Evolutionary conservation across 2,329 filamentous ascomycete species (phyloP).

Genomic region (Emergomyces pasteurianus): DNA sequence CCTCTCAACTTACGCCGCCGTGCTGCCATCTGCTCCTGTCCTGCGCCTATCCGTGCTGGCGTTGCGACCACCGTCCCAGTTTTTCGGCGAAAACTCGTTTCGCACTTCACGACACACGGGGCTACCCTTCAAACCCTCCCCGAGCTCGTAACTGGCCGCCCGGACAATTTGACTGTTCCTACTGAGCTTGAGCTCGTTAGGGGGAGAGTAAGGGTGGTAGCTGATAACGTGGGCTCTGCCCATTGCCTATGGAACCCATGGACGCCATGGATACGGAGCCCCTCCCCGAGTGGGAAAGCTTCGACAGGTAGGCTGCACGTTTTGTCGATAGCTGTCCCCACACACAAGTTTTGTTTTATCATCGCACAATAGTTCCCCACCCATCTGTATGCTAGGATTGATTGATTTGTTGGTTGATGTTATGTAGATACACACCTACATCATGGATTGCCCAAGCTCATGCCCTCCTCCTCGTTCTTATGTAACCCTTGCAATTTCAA

Average conservation of each 20-base stretch:
- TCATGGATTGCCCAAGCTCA: not conserved
- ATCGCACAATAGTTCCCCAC: not conserved
- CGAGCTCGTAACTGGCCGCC: not conserved
- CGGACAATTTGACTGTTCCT: not conserved
- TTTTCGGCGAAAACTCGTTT: not conserved
- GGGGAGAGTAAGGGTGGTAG: not conserved
- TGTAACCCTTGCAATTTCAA: not conserved
- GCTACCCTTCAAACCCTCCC: not conserved
- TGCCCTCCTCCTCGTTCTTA: not conserved
- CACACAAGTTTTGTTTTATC: not conserved
- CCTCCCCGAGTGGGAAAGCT: constrained; percentile 54
- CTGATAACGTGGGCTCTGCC: not conserved
- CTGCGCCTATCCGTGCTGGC: not conserved
- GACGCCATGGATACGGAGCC: constrained; percentile 31
- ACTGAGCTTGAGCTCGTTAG: not conserved
- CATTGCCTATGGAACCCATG: constrained; percentile 20
- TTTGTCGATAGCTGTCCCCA: not conserved
- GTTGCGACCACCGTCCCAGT: not conserved
- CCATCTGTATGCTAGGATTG: not conserved
- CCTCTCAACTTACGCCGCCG: not conserved
- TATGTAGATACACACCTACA: not conserved
- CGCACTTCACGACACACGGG: not conserved
- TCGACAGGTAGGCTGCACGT: constrained; percentile 52
- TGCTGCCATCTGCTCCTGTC: not conserved
- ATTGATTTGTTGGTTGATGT: not conserved